Evolutionary conservation across 2,329 filamentous ascomycete genomes (phyloP).

Genomic region (Diatrype stigma): DNA sequence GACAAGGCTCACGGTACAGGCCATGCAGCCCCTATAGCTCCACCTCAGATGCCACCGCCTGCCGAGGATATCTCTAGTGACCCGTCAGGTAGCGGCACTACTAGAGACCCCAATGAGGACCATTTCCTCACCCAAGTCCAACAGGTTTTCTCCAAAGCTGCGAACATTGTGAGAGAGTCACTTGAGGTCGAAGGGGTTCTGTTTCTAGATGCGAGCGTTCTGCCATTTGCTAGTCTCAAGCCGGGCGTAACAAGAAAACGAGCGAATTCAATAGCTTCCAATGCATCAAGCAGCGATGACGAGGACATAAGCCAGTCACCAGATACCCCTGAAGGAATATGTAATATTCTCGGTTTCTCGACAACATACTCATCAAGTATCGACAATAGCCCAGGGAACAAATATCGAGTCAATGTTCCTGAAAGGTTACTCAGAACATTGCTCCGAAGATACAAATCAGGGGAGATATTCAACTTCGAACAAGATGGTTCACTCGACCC

Average conservation of each 20-base stretch:
- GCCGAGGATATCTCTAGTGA: not conserved
- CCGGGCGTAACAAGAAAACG: not conserved
- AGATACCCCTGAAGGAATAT: slow-evolving; percentile 11
- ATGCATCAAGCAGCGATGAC: slow-evolving; percentile 16
- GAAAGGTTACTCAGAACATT: slow-evolving; percentile 37
- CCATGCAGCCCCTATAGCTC: too few species aligned
- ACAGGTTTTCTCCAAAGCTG: slow-evolving; percentile 36
- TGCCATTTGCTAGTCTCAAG: slow-evolving; percentile 10
- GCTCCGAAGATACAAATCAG: slow-evolving; percentile 40
- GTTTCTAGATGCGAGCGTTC: slow-evolving; percentile 28
- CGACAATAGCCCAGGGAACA: slow-evolving; percentile 18
- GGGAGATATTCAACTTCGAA: slow-evolving; percentile 43
- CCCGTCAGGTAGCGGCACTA: not conserved
- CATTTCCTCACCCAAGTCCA: slow-evolving; percentile 3
- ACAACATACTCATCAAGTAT: slow-evolving; percentile 29
- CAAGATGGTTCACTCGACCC: slow-evolving; percentile 31
- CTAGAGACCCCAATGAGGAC: slow-evolving; percentile 1
- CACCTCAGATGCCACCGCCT: too few species aligned
- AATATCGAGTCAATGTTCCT: slow-evolving; percentile 23
- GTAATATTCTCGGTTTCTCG: slow-evolving; percentile 36
- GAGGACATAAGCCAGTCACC: not conserved
- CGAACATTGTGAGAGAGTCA: slow-evolving; percentile 38
- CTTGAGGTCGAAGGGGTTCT: slow-evolving; percentile 37
- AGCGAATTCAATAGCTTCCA: slow-evolving; percentile 4
- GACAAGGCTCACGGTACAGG: too few species aligned